Base-by-base conservation (phyloP, 257 asterid genomes). In the Solanum pennellii region DNA sequence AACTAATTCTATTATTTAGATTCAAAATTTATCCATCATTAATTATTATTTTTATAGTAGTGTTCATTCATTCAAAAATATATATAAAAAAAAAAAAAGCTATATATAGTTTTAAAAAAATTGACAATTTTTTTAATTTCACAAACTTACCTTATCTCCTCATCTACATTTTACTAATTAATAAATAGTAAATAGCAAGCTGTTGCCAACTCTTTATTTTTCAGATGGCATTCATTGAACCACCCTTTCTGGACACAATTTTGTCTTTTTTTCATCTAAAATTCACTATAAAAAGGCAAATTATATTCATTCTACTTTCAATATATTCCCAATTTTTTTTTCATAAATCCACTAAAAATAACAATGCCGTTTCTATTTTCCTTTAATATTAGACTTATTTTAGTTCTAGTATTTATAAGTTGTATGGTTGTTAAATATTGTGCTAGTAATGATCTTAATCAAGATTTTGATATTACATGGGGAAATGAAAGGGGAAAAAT, bases 401-500 rank as follows among this genome's bases (percentile, higher is more conserved):
- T 87, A 18, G 3, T 86, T 4, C 37, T 86, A 20, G 2, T 88
- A 14, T 7, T 92, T 13, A 85, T 16, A 35, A n/a, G 85, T 44
- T 83, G 90, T 18, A 49, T 35, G 85, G 88, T 68, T 59, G 89
- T n/a, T 21, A 20, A 44, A 37, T 33, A 31, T 45, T 52, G 18
- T 5, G 90, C 89, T 3, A 68, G 86, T 75, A 52, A 18, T 52
- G 92, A 93, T 41, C 88, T 88, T 25, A 60, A 86, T 47, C 89
- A 92, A 86, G 92, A 94, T 86, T 94, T 94, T 60, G 96, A 93
- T 3, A 90, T 93, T 37, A 92, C 90, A 4, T 94, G 95, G 95
- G 98, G 98, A 1, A 90, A 86, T 35, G 91, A 88, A 39, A 82
- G 94, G 47, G 98, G 94, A 7, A 86, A 92, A 75, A 93, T 93